Percentiles rank a stretch among this genome's conserved stretches.
Evolutionary conservation across 495 filamentous ascomycete species (phyloP).

Genomic region (Hypoxylon intermedium): DNA sequence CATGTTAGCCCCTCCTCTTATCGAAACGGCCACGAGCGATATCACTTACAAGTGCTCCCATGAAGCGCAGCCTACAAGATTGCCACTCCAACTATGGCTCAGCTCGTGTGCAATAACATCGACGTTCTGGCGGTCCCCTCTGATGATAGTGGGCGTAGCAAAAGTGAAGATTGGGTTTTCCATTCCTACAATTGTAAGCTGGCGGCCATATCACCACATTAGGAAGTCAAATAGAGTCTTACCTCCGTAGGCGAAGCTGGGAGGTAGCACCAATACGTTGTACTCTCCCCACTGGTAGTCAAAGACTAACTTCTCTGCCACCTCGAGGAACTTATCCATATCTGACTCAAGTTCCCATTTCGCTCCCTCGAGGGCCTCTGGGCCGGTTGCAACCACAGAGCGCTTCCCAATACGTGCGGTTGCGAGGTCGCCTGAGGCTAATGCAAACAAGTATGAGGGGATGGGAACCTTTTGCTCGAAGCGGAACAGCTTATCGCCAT

Average conservation of each 20-base stretch:
- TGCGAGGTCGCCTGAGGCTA: slow-evolving; percentile 88
- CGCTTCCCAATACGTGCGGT: slow-evolving; percentile 84
- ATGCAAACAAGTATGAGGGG: slow-evolving; percentile 89
- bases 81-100: slow-evolving; percentile 90
- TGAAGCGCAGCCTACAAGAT: slow-evolving; percentile 84
- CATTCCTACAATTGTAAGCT: slow-evolving; percentile 68
- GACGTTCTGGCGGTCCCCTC: slow-evolving; percentile 89
- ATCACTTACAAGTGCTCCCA: slow-evolving; percentile 86
- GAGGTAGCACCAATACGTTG: slow-evolving; percentile 89
- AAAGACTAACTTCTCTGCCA: slow-evolving; percentile 86
- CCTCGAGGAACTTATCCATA: slow-evolving; percentile 87
- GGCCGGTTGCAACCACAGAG: slow-evolving; percentile 82
- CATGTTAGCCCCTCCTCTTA: slow-evolving; percentile 20
- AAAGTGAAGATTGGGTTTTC: slow-evolving; percentile 95
- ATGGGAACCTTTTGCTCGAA: slow-evolving; percentile 92
- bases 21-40: not conserved
- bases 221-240: slow-evolving; percentile 5
- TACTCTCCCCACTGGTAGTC: slow-evolving; percentile 93
- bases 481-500: slow-evolving; percentile 69
- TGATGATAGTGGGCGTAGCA: slow-evolving; percentile 90
- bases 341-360: slow-evolving; percentile 90
- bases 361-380: slow-evolving; percentile 80
- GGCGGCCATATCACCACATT: not conserved
- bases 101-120: slow-evolving; percentile 98
- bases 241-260: slow-evolving; percentile 84